Base-by-base conservation (phyloP, 371 early-diverging fungal genomes). In the Chytridiales sp. region DNA sequence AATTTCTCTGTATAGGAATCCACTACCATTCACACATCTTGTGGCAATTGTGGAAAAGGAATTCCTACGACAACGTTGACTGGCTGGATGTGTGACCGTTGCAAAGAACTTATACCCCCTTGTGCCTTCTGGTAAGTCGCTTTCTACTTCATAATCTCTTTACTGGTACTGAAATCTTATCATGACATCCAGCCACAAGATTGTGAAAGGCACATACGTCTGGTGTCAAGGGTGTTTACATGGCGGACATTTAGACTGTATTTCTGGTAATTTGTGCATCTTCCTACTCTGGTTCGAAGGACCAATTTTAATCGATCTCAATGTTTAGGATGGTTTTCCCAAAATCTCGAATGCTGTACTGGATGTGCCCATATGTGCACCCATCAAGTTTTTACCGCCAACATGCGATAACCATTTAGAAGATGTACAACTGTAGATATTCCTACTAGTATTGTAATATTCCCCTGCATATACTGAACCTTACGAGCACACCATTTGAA, bases 41-140 rank as follows among this genome's bases (percentile, higher is more conserved):
- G 91, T 59, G 83, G 82, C 41, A 76, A 78, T 43, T 92, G 91
- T 59, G 79, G 76, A 57, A 87, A 87, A 49, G 79, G 87, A 4
- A 79, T 90, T 1, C 50, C 75, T 11, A 79, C 81, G 11, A 69
- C 75, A 11, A 70, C 63, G 5, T 31, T 24, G 13, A 27, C 53
- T 0, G 86, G 85, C 22, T 89, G 89, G 89, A 78, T 75, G 0
- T 92, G 93, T 63, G 88, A 87, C 47, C 81, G 82, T 54, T 92
- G 91, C 38, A 79, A 73, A 42, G 77, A 73, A 41, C 62, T 84
- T 22, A 47, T 87, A 35, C 86, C 83, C 60, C 68, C 83, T 1
- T 92, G 91, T 53, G 83, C 88, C 3, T 68, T 89, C 21, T 92
- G 92, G 86, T 86, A 75, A 13, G 65, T 35, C n/a, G 27, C 19